Conservation (phyloP, 2,329 filamentous ascomycete species). For the Penicillium sp. region DNA sequence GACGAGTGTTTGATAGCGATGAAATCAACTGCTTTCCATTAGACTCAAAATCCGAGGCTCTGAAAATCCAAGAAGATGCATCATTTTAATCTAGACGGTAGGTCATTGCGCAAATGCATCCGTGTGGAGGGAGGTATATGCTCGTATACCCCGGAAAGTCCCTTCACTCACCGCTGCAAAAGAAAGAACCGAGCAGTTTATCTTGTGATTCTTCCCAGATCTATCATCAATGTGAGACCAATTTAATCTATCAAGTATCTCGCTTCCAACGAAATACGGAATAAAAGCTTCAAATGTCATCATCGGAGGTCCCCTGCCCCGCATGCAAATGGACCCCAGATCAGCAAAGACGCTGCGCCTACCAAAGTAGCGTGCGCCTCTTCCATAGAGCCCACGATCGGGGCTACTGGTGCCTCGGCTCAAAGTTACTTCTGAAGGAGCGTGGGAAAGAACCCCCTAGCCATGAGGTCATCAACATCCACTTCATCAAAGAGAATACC, state of each 20-base stretch:
- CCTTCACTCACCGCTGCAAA: not conserved
- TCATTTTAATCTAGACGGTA: not conserved
- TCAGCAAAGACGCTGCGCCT: not conserved
- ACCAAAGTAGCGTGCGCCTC: conserved; percentile 5
- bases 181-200: not conserved
- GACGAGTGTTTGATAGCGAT: not conserved
- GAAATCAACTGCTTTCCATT: not conserved
- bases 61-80: not conserved
- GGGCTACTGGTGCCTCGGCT: conserved; percentile 3
- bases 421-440: conserved; percentile 9
- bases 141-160: not conserved
- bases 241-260: not conserved
- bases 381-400: conserved; percentile 1
- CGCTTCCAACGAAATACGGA: not conserved
- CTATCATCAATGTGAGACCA: not conserved
- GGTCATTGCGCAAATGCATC: not conserved
- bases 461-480: conserved; percentile 7
- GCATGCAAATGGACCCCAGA: conserved; percentile 5
- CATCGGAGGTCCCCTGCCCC: not conserved
- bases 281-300: not conserved
- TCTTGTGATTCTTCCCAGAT: conserved; percentile 2
- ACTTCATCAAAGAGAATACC: not conserved
- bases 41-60: not conserved
- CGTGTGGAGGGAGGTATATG: not conserved
- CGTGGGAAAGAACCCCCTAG: not conserved